Evolutionary conservation across 2,329 filamentous ascomycete species (phyloP), one percentile per base, ranked within the genome.

Genomic region (Ophiostoma sp.): DNA sequence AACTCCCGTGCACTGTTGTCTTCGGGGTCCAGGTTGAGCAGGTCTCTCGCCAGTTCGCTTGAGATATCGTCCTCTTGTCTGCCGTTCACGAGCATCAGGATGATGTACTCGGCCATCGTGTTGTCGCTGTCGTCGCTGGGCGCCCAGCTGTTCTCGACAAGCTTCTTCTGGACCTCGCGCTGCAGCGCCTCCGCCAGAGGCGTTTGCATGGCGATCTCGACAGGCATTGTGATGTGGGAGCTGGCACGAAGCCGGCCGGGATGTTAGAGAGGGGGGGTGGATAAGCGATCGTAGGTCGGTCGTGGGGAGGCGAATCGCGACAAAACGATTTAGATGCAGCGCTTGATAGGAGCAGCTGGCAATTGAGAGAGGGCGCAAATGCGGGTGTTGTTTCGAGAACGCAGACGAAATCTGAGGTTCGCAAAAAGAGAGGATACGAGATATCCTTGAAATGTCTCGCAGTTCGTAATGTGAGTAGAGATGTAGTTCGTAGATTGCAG

Each of bases 51-150:
- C 17, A 99, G 89, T 81, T 99, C 96, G 59, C 89, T 86, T 11
- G 94, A 92, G 77, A 99, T 95, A 80, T 98, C 92, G 69, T 95
- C 90, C 81, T 97, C 92, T 3, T 92, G 94, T 83, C 97, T 98
- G 78, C 95, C 94, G 83, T 98, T 98, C 75, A 93, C 93, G 42
- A 99, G 89, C 95, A 98, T 98, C 76, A 98, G 89, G 74, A 98
- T 92, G 77, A 99, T 96, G 84, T 98, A 99, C 84, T 99, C 96
- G 74, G 94, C 92, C 74, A 99, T 89, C 50, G 94, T 93, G 31
- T 91, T 91, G 82, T 95, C 94, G 78, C 93, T 92, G 72, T 84
- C 84, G 75, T 91, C 92, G 77, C 92, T 92, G 39, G 92, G 91
- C 75, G 91, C 94, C 95, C 96, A 98, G 79, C 95, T 95, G 77